phyloP scores from a whole-genome alignment of 768 basidiomycete genomes.

The Suillus subluteus region DNA sequence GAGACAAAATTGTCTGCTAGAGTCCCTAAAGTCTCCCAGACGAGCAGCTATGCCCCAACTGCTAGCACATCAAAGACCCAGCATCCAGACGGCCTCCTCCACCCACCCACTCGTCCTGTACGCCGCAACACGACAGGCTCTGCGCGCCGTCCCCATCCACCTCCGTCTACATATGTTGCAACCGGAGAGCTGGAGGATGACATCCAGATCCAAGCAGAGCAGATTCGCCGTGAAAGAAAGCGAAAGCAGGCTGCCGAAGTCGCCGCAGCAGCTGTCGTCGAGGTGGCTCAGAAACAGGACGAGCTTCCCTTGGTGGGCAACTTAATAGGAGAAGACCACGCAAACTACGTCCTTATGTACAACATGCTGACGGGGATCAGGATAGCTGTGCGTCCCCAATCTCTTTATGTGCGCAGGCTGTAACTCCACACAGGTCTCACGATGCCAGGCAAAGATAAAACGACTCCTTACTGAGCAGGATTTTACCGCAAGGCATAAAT shows the following conservation, averaged over 20 bases:
- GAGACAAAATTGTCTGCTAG: constrained; percentile 48
- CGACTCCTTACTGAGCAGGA: constrained; percentile 84
- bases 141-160: constrained; percentile 32
- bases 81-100: constrained; percentile 52
- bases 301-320: constrained; percentile 83
- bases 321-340: constrained; percentile 96
- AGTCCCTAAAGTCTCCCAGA: constrained; percentile 24
- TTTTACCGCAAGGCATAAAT: constrained; percentile 89
- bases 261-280: constrained; percentile 53
- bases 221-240: constrained; percentile 83
- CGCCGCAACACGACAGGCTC: constrained; percentile 79
- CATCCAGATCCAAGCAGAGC: constrained; percentile 88
- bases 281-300: constrained; percentile 39
- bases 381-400: constrained; percentile 68
- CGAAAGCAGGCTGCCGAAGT: constrained; percentile 68
- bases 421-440: constrained; percentile 67
- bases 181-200: constrained; percentile 50
- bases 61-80: constrained; percentile 30
- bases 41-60: constrained; percentile 20
- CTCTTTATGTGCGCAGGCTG: constrained; percentile 8
- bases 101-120: constrained; percentile 53
- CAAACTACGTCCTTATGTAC: constrained; percentile 99
- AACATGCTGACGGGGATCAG: constrained; percentile 99
- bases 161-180: constrained; percentile 42
- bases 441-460: constrained; percentile 95